Evolutionary conservation across 306 rosid species (phyloP).

Genomic region (Inga laurina): DNA sequence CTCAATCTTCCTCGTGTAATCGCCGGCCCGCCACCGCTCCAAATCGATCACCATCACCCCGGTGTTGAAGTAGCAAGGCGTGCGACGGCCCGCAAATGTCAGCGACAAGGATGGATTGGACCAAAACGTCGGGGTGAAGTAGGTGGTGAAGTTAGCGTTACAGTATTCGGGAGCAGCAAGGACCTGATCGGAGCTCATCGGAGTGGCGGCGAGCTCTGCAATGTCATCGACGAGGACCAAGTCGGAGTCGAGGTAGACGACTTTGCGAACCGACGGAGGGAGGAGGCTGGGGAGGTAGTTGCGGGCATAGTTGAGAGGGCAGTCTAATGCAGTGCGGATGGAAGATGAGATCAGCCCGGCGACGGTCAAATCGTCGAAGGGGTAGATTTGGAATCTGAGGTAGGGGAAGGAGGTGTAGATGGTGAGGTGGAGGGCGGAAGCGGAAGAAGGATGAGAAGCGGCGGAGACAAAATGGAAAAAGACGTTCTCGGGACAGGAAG

Average conservation of each 20-base stretch:
- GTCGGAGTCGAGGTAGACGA: conserved; percentile 94
- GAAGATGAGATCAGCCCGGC: conserved; percentile 86
- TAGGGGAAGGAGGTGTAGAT: conserved; percentile 70
- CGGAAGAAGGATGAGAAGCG: conserved; percentile 39
- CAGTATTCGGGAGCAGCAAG: conserved; percentile 99
- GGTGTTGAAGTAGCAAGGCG: conserved; percentile 89
- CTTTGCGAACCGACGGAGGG: conserved; percentile 51
- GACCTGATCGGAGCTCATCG: conserved; percentile 41
- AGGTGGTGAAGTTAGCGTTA: conserved; percentile 80
- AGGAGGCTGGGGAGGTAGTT: conserved; percentile 76
- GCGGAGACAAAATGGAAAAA: conserved; percentile 78
- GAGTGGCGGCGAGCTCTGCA: conserved; percentile 70
- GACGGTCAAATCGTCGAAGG: conserved; percentile 61
- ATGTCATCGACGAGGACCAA: conserved; percentile 89
- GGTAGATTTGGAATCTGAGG: conserved; percentile 73
- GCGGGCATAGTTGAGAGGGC: conserved; percentile 94
- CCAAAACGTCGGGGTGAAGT: conserved; percentile 90
- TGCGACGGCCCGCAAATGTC: conserved; percentile 65
- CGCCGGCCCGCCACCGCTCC: conserved; percentile 75
- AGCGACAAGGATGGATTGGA: conserved; percentile 74
- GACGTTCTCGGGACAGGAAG: conserved; percentile 82
- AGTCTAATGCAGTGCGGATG: conserved; percentile 85
- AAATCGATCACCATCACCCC: conserved; percentile 97
- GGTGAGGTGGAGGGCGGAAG: conserved; percentile 38
- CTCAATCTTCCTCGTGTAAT: conserved; percentile 69